Base-by-base conservation (phyloP, 139 green algal species). In the Deuterostichococcus epilithicus region DNA sequence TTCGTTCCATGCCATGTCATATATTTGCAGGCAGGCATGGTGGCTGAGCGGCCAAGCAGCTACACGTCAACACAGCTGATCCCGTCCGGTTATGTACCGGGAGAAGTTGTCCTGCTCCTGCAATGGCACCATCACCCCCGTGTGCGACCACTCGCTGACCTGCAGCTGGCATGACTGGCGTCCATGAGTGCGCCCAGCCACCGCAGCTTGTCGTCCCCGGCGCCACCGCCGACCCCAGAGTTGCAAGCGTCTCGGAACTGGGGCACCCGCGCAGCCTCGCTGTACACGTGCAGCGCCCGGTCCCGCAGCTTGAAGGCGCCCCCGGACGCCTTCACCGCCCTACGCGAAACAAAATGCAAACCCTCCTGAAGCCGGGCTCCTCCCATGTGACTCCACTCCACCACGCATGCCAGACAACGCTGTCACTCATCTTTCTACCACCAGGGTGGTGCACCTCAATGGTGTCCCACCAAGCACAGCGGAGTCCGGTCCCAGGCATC, bases 171-270 rank as follows among this genome's bases (percentile, higher is more conserved):
- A 42, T 98, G 94, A 35, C 86, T 93, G 38, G 84, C 88, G 81
- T 97, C 85, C 94, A 98, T 97, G 22, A 98, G 85, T 20, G 65
- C 18, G 1, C 90, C 94, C 68, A 98, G 88, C 28, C 66, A 26
- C 0, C 44, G 38, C 63, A 95, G 75, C 76, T 88, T 90, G 25
- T 86, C 80, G 2, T 86, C 83, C 18, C 38, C 28, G 2, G 38
- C 74, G 52, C 70, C 34, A 15, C 25, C 38, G 13, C 65, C 35
- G 60, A 42, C 69, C 26, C 60, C 28, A 63, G 76, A 74, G 71
- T 82, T 83, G 80, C 89, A 94, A 33, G 91, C 83, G 47, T 80
- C 70, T 73, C 81, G 73, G 86, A 97, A 96, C 23, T 87, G 80
- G 6, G 78, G 75, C 74, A 97, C 93, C 3, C 93, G 88, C 25